These are phyloP conservation scores for Monilinia fructigena DNA, from an alignment of 2,329 filamentous ascomycete species.

Conservation along the genomic window DNA sequence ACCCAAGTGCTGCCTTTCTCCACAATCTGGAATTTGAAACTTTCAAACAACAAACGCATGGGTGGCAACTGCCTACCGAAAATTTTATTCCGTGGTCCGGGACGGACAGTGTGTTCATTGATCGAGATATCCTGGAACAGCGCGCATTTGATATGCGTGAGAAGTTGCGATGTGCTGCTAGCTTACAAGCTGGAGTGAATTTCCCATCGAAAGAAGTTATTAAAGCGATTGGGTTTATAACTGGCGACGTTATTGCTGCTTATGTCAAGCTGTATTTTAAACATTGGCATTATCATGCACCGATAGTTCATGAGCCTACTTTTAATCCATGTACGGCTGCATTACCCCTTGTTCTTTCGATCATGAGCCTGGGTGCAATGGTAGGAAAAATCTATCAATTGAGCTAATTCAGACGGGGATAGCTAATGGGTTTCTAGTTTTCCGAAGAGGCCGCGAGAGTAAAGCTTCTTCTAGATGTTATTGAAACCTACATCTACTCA, in stretches of 20 bases:
- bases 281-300: slow-evolving; percentile 40
- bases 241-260: slow-evolving; percentile 32
- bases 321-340: slow-evolving; percentile 38
- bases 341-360: slow-evolving; percentile 36
- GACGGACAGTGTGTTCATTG: slow-evolving; percentile 26
- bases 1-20: slow-evolving; percentile 31
- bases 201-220: slow-evolving; percentile 32
- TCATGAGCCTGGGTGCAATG: slow-evolving; percentile 40
- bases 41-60: slow-evolving; percentile 34
- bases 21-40: slow-evolving; percentile 35
- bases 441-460: slow-evolving; percentile 31
- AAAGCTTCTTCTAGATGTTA: slow-evolving; percentile 34
- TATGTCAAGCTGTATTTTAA: slow-evolving; percentile 38
- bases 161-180: slow-evolving; percentile 35
- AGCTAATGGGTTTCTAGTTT: slow-evolving; percentile 30
- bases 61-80: slow-evolving; percentile 34
- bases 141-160: slow-evolving; percentile 36
- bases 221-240: slow-evolving; percentile 36
- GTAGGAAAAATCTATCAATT: slow-evolving; percentile 25
- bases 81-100: slow-evolving; percentile 32
- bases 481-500: slow-evolving; percentile 37
- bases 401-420: slow-evolving; percentile 13
- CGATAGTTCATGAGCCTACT: slow-evolving; percentile 38
- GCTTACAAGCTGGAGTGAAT: slow-evolving; percentile 29
- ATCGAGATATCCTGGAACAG: slow-evolving; percentile 32